phyloP scores from a whole-genome alignment of 1,139 yeast species.

The Sugiyamaella pinicola region DNA sequence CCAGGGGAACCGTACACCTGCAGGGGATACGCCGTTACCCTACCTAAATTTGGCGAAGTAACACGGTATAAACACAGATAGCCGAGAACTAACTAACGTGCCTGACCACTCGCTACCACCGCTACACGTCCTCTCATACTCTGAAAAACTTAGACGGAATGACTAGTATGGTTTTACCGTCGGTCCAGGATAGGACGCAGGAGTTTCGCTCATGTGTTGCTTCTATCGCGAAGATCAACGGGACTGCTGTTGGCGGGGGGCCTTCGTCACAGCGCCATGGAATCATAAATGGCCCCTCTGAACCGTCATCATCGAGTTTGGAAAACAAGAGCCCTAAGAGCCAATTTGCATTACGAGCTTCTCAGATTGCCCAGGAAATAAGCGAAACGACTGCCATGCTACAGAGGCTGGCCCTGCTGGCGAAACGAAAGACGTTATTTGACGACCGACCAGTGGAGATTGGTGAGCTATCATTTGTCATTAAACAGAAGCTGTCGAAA shows the following conservation, averaged over 20 bases:
- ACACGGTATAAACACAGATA: neutral
- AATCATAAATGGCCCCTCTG: conserved; percentile 17
- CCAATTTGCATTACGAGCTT: conserved; percentile 80
- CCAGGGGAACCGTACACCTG: neutral
- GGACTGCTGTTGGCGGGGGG: conserved; percentile 34
- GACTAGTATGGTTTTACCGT: conserved; percentile 10
- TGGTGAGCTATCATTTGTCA: conserved; percentile 86
- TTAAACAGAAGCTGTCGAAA: conserved; percentile 88
- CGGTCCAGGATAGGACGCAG: conserved; percentile 74
- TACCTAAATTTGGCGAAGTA: neutral
- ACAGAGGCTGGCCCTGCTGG: conserved; percentile 75
- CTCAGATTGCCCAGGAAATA: conserved; percentile 83
- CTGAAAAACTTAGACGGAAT: neutral
- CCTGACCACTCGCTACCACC: neutral
- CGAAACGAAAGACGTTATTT: conserved; percentile 88
- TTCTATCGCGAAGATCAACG: conserved; percentile 62
- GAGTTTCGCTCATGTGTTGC: conserved; percentile 87
- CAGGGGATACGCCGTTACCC: neutral
- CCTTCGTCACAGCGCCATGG: conserved; percentile 32
- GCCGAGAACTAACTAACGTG: neutral
- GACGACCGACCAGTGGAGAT: conserved; percentile 95
- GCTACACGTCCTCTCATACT: neutral
- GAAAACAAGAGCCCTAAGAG: conserved; percentile 43
- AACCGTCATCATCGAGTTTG: conserved; percentile 27
- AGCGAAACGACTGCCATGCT: conserved; percentile 84